Evolutionary conservation across 192 early-diverging fungal genomes (phyloP).

Genomic region (Umbelopsis sp.): DNA sequence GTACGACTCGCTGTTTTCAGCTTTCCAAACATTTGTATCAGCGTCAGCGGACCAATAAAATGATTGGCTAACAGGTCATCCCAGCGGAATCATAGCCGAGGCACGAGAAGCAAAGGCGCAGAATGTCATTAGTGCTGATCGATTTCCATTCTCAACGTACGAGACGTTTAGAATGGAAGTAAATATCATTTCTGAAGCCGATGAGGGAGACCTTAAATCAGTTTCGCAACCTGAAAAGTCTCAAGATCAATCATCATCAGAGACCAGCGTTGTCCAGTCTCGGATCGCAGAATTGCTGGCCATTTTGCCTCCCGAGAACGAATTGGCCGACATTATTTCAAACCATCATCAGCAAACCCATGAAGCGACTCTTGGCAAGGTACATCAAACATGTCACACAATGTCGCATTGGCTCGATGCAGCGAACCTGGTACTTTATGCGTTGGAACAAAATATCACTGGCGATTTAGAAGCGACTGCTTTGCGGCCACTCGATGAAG

Average conservation of each 20-base stretch:
- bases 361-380: not conserved
- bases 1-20: too few relatives aligned
- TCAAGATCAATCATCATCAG: slow-evolving; percentile 5
- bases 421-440: slow-evolving; percentile 55
- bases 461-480: slow-evolving; percentile 41
- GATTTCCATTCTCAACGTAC: slow-evolving; percentile 12
- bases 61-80: slow-evolving; percentile 1
- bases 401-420: slow-evolving; percentile 52
- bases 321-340: not conserved
- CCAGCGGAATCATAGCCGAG: slow-evolving; percentile 13
- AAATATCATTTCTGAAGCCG: slow-evolving; percentile 1
- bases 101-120: not conserved
- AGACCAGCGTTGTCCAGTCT: not conserved
- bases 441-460: slow-evolving; percentile 51
- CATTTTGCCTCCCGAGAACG: slow-evolving; percentile 5
- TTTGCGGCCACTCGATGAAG: slow-evolving; percentile 42
- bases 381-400: not conserved
- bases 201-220: not conserved
- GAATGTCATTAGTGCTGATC: not conserved
- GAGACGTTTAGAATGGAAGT: slow-evolving; percentile 4
- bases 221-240: not conserved
- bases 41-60: slow-evolving; percentile 15
- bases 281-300: slow-evolving; percentile 16
- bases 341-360: not conserved
- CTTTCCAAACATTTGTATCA: too few relatives aligned